Percentiles rank a stretch among this genome's conserved stretches.
phyloP scores from a whole-genome alignment of 345 rosid genomes.

The Physaria fendleri region DNA sequence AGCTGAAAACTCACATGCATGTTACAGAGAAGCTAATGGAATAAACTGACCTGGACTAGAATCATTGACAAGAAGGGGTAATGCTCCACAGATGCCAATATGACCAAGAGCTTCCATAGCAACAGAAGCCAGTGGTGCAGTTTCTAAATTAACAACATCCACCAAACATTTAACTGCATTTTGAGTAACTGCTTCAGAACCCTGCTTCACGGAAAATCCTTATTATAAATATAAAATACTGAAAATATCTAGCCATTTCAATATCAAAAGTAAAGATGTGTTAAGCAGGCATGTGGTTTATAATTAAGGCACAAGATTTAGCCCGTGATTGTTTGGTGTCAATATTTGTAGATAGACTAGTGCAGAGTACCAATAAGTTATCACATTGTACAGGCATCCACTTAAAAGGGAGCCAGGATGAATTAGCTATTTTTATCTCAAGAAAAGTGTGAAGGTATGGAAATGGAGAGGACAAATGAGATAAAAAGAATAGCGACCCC shows the following conservation, averaged over 20 bases:
- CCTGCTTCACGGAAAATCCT: slow-evolving; percentile 37
- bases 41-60: slow-evolving; percentile 56
- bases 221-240: neutral
- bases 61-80: slow-evolving; percentile 50
- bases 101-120: slow-evolving; percentile 98
- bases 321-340: neutral
- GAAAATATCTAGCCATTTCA: slow-evolving; percentile 5
- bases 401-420: neutral
- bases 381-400: neutral
- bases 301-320: neutral
- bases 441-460: neutral
- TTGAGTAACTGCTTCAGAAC: slow-evolving; percentile 51
- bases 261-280: neutral
- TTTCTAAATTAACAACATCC: slow-evolving; percentile 60
- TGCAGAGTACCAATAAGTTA: neutral
- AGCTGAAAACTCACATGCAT: slow-evolving; percentile 7
- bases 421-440: neutral
- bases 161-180: slow-evolving; percentile 59
- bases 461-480: slow-evolving; percentile 1
- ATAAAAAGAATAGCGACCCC: neutral
- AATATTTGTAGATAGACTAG: neutral
- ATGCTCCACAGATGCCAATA: slow-evolving; percentile 63
- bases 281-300: neutral
- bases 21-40: slow-evolving; percentile 2
- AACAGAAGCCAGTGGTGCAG: slow-evolving; percentile 67